Base-by-base conservation (phyloP, 257 asterid genomes). In the Salvia miltiorrhiza region DNA sequence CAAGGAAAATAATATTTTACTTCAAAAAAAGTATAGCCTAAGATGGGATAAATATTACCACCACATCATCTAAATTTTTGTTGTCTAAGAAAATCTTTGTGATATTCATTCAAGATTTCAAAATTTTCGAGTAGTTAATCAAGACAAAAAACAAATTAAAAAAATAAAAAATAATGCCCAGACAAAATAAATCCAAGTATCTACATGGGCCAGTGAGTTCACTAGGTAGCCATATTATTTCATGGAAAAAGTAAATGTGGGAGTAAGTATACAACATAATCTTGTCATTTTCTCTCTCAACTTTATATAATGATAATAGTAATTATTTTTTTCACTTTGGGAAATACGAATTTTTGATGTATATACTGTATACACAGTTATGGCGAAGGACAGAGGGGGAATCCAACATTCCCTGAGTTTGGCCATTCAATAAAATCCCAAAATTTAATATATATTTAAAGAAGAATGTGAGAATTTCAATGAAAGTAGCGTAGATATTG, bases 391-490 rank as follows among this genome's bases (percentile, higher is more conserved):
- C 84, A 75, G 40, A 56, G 48, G 45, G 82, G 87, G 92, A 81
- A 89, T 82, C 90, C 88, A 85, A 90, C 93, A 90, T 90, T 90
- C 97, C 81, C 90, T 86, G 91, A 63, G 89, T 85, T 86, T 78
- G 83, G 88, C 86, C 95, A 90, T 86, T 73, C 96, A 80, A 82
- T 69, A 89, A 83, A 85, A 79, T 77, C 85, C 88, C 87, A 82
- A 87, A 83, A 61, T 60, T 63, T 60, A 64, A 32, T 59, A 17
- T 60, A 37, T 77, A 55, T 41, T 68, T 65, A 13, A 20, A 49
- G 62, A 73, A 54, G 88, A 83, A 89, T 82, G 80, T 87, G 89
- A 72, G 90, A 71, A 90, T 89, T 92, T 84, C 93, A 65, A 83
- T 83, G 71, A 77, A 75, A 78, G 82, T 72, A 70, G 68, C 47